Evolutionary conservation across 78 protist species (phyloP).

Genomic region (Dictyostelium purpureum): DNA sequence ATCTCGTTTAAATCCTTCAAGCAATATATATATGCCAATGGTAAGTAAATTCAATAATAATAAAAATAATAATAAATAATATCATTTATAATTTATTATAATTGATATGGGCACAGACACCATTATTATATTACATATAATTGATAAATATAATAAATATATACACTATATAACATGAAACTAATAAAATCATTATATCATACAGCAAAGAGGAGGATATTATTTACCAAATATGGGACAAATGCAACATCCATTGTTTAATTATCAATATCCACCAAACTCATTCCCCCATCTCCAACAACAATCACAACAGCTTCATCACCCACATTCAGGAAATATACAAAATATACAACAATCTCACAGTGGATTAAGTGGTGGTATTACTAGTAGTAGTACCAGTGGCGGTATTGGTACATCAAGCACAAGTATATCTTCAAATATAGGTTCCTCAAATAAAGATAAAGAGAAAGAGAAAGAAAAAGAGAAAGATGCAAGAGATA

Average conservation of each 20-base stretch:
- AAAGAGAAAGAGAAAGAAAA: neutral
- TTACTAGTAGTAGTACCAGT: neutral
- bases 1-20: neutral
- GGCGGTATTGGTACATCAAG: neutral
- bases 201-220: neutral
- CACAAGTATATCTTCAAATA: neutral
- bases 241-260: neutral
- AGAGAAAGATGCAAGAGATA: neutral
- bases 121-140: neutral
- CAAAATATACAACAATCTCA: neutral
- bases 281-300: neutral
- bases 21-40: conserved; percentile 19
- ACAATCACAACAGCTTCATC: neutral
- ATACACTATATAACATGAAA: neutral
- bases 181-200: neutral
- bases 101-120: neutral
- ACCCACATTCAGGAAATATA: neutral
- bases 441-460: neutral
- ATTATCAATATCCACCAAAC: neutral
- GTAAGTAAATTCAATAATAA: neutral
- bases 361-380: neutral
- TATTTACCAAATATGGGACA: neutral
- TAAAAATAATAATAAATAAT: neutral
- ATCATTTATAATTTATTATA: neutral
- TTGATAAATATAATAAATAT: too few relatives aligned